Evolutionary conservation across 2,329 filamentous ascomycete genomes (phyloP), one percentile per base, ranked within the genome.

Genomic region (Beauveria caledonica): DNA sequence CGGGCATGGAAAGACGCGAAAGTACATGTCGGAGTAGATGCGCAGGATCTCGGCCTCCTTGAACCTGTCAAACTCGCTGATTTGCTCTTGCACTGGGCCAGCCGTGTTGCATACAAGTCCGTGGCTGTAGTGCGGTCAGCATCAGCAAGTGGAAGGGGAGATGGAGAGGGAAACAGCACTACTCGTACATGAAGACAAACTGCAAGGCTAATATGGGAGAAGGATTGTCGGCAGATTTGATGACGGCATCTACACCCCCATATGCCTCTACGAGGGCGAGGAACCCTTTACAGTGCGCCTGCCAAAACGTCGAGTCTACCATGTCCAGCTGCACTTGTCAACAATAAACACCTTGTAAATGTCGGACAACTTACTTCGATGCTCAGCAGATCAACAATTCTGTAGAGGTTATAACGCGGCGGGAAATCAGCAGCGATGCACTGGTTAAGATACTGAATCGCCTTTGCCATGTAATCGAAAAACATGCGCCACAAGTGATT

Each of bases 311-410:
- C 13, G 54, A 57, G 17, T 57, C 45, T 27, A 57, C 5, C 25
- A 56, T 56, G 42, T 46, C 40, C 53, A 56, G 9, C 53, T 56
- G 17, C 17, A 33, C 10, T 33, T 11, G 29, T 33, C 29, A 33
- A 33, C 29, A 11, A 1, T 33, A 10, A 33, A 11, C 29, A 5
- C 1, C 7, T 8, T 39, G 42, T 19, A 19, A 3, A 33, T 23
- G 15, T 21, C 3, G 4, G 3, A 7, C 17, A 15, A 45, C 51
- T 39, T 49, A 57, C 54, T 19, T 57, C 54, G 13, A 57, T 40
- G 17, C 54, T 57, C 4, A 57, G 54, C 1, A 57, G 45, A 57
- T 57, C 54, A 40, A 57, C 54, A 2, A 57, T 49, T 10, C 54
- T 48, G 45, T 39, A 57, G 13, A 57, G 45, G 19, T 39, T 49